These are phyloP conservation scores for Cicer arietinum DNA, from an alignment of 306 rosid species.

Conservation along the genomic window DNA sequence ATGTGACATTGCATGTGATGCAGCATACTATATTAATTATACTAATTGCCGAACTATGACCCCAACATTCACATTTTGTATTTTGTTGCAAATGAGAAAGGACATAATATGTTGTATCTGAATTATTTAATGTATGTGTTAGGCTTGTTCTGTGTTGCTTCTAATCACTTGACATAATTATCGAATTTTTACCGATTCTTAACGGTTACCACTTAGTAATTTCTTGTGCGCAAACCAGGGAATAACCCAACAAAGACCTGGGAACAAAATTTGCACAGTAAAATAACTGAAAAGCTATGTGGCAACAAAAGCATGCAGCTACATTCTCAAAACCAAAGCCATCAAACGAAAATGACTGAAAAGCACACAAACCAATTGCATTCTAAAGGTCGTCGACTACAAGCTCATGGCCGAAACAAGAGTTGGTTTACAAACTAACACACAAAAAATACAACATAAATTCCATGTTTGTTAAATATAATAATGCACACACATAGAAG, in stretches of 20 bases:
- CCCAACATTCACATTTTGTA: background rate
- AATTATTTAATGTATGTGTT: too few species aligned
- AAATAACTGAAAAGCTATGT: background rate
- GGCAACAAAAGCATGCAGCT: slow-evolving; percentile 16
- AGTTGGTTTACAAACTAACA: slow-evolving; percentile 38
- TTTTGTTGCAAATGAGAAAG: background rate
- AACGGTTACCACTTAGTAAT: background rate
- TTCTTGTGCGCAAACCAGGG: background rate
- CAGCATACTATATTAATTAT: background rate
- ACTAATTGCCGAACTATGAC: too few species aligned
- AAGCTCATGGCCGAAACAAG: slow-evolving; percentile 34
- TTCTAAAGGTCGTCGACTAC: slow-evolving; percentile 32
- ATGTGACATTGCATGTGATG: background rate
- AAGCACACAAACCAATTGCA: slow-evolving; percentile 40
- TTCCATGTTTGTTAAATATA: slow-evolving; percentile 35
- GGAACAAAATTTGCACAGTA: background rate
- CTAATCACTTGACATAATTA: too few species aligned
- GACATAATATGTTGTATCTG: background rate
- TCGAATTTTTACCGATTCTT: background rate
- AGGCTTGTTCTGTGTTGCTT: too few species aligned
- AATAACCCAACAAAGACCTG: background rate
- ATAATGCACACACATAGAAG: slow-evolving; percentile 40
- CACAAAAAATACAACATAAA: slow-evolving; percentile 33
- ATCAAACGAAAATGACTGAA: slow-evolving; percentile 28
- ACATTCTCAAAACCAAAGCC: slow-evolving; percentile 33